These are phyloP conservation scores for Termitomyces bulborhizus DNA, from an alignment of 768 basidiomycete species.

Conservation along the genomic window DNA sequence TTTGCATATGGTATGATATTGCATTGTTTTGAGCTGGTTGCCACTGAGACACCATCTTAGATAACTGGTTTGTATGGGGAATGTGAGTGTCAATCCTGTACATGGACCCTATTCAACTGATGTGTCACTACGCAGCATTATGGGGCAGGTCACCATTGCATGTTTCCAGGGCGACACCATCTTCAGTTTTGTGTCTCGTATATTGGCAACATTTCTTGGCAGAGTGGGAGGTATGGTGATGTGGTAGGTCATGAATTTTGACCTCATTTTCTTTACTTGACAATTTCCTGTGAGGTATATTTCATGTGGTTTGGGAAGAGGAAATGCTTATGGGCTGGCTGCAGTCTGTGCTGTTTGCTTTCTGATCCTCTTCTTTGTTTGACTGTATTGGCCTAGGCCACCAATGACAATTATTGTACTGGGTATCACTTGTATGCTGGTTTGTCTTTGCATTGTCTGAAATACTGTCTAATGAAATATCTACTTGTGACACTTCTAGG, in stretches of 20 bases:
- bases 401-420: conserved; percentile 67
- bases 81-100: conserved; percentile 34
- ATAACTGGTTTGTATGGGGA: conserved; percentile 64
- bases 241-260: conserved; percentile 42
- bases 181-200: conserved; percentile 55
- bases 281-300: conserved; percentile 47
- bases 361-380: conserved; percentile 65
- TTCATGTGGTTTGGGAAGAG: conserved; percentile 51
- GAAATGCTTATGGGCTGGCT: conserved; percentile 66
- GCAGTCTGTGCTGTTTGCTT: conserved; percentile 63
- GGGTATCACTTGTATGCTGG: conserved; percentile 57
- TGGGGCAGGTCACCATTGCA: conserved; percentile 67
- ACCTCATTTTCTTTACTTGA: neutral
- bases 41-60: conserved; percentile 24
- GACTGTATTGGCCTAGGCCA: conserved; percentile 68
- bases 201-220: conserved; percentile 61
- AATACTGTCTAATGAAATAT: neutral
- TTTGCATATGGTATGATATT: conserved; percentile 52
- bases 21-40: neutral
- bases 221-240: conserved; percentile 55
- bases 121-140: conserved; percentile 52
- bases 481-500: conserved; percentile 28
- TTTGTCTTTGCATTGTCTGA: conserved; percentile 19
- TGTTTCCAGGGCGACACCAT: conserved; percentile 74
- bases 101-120: neutral